Evolutionary conservation across 1,284 basidiomycete genomes (phyloP), one percentile per base, ranked within the genome.

Genomic region (Trichosporon ovoides): DNA sequence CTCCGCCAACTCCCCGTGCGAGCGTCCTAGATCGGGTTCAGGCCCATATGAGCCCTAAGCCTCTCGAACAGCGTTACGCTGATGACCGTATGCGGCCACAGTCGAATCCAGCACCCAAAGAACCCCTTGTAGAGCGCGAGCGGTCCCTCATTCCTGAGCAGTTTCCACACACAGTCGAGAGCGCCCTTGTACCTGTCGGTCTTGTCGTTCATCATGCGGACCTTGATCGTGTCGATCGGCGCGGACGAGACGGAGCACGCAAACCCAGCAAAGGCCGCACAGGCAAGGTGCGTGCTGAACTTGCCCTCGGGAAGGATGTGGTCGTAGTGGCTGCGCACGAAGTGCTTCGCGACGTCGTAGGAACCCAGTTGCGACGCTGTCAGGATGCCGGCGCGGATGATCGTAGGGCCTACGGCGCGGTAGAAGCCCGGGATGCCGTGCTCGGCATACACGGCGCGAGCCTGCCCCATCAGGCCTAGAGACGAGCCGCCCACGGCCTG

Each of bases 331-430:
- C 58, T 53, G 38, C 61, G 58, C 13, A 60, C 56, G 22, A 55
- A 63, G 56, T 63, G 61, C 38, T 63, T 63, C n/a, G 61, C 61
- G 1, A 63, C 54, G 58, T 63, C 61, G 61, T 63, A 63, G 4
- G 53, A 56, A 16, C 61, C 61, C 12, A 63, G 54, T 22, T 63
- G 61, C 2, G 61, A 63, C n/a, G 61, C 52, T 1, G 61, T 63
- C 35, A 63, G 58, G 38, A 63, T 34, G 35, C 61, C 61, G 11
- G 61, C 61, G 9, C 61, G 58, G 12, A 56, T n/a, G 22, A 63
- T 54, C 0, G 61, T 63, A 7, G 61, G 61, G 12, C 55, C 43
- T 1, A 63, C 38, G 1, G 43, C 61, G 14, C 58, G 51, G 48
- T 60, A 63, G 40, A 63, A 63, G 7, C 61, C 61, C 28, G 14